Conservation (phyloP, 257 asterid genomes). For the Leptodermis oblonga region DNA sequence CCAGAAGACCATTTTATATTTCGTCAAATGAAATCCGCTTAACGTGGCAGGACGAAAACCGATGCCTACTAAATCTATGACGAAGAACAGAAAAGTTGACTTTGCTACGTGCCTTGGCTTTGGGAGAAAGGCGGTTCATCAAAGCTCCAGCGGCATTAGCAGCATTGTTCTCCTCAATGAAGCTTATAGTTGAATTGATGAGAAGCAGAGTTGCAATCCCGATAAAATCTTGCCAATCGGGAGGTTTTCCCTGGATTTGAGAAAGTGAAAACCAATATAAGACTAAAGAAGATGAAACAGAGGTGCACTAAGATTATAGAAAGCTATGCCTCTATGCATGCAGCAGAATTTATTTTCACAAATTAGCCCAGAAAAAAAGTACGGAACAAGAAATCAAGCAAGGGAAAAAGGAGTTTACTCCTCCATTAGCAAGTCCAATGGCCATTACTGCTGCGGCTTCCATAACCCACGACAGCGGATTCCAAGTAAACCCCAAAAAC, state of each 20-base stretch:
- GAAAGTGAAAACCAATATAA: neutral
- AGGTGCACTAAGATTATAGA: neutral
- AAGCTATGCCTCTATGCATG: neutral
- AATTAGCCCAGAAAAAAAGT: neutral
- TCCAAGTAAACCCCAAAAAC: slow-evolving; percentile 84
- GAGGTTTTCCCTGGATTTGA: slow-evolving; percentile 51
- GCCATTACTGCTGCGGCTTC: slow-evolving; percentile 78
- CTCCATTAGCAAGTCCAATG: slow-evolving; percentile 67
- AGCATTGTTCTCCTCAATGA: slow-evolving; percentile 71
- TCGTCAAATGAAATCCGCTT: neutral
- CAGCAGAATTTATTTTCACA: neutral
- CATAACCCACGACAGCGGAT: slow-evolving; percentile 90
- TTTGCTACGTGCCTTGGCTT: slow-evolving; percentile 39
- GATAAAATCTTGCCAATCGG: slow-evolving; percentile 75
- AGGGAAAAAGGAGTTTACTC: slow-evolving; percentile 23
- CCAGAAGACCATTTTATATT: neutral
- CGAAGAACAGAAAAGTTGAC: too few relatives aligned
- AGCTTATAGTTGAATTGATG: slow-evolving; percentile 69
- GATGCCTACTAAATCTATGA: neutral
- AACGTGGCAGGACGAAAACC: neutral
- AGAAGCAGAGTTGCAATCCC: slow-evolving; percentile 49
- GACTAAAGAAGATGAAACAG: neutral
- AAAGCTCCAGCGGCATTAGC: slow-evolving; percentile 76
- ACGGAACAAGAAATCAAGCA: neutral
- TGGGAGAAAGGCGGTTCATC: slow-evolving; percentile 73